Percentiles rank a stretch among this genome's conserved stretches.
phyloP scores from a whole-genome alignment of 495 filamentous ascomycete species.

The Recurvomyces mirabilis region DNA sequence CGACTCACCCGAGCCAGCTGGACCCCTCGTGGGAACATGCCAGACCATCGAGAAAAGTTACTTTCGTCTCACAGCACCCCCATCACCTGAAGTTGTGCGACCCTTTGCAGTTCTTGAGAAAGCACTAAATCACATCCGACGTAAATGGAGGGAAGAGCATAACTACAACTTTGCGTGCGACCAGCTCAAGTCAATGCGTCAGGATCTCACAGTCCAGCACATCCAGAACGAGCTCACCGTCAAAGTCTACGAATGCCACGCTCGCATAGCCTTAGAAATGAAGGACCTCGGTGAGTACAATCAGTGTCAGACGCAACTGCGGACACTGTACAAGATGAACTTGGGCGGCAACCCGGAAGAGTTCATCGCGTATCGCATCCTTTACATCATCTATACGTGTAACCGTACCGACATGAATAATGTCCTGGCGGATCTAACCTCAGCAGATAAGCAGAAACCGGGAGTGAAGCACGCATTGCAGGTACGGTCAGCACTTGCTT shows the following conservation, averaged over 20 bases:
- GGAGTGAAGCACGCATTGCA: slow-evolving; percentile 85
- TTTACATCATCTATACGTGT: slow-evolving; percentile 98
- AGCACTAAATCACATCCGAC: slow-evolving; percentile 78
- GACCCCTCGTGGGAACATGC: slow-evolving; percentile 78
- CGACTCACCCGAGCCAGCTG: slow-evolving; percentile 46
- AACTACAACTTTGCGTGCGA: slow-evolving; percentile 98
- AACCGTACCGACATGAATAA: slow-evolving; percentile 98
- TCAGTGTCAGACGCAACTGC: slow-evolving; percentile 97
- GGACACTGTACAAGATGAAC: slow-evolving; percentile 73
- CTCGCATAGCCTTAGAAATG: slow-evolving; percentile 94
- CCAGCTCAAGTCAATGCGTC: slow-evolving; percentile 96
- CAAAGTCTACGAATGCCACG: slow-evolving; percentile 92
- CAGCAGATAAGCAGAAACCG: slow-evolving; percentile 75
- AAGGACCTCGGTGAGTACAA: slow-evolving; percentile 99
- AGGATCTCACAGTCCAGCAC: slow-evolving; percentile 95
- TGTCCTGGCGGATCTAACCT: slow-evolving; percentile 91
- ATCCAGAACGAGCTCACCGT: slow-evolving; percentile 95
- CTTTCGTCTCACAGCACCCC: slow-evolving; percentile 81
- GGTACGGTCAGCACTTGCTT: slow-evolving; percentile 79
- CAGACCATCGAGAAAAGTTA: slow-evolving; percentile 85
- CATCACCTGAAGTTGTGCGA: slow-evolving; percentile 75
- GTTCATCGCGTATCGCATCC: slow-evolving; percentile 98
- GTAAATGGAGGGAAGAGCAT: slow-evolving; percentile 85
- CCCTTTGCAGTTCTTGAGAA: slow-evolving; percentile 70
- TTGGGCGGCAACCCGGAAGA: slow-evolving; percentile 84